Base-by-base conservation (phyloP, 1,139 yeast genomes). In the Debaryomyces sp. region DNA sequence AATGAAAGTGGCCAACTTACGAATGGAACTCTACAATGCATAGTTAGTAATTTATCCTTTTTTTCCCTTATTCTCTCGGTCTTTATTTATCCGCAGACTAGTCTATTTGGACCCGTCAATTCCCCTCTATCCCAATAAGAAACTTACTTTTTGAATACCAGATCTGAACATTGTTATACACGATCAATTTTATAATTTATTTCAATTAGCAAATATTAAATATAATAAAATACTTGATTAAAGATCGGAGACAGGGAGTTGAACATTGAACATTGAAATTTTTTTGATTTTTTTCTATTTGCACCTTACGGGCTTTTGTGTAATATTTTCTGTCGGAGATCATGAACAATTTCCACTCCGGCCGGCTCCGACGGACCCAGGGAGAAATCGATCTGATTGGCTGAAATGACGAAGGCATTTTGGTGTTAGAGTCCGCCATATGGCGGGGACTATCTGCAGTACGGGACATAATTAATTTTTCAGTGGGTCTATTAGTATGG, bases 1-100 rank as follows among this genome's bases (percentile, higher is more conserved):
- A 54, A 82, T 72, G 64, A 75, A 76, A 44, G 82, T 72, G 51
- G 84, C 82, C 58, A 77, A 70, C 51, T 73, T 61, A 70, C 81
- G 79, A 33, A 46, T 33, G 33, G 45, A 22, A 10, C 15, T 29
- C 39, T 39, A 27, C 15, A 27, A 13, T n/a, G 12, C 23, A 18
- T 17, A 5, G 47, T 44, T 44, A 44, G 43, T 44, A 44, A 22
- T 34, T 23, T 32, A 13, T 30, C 35, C 21, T 32, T 9, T 32
- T 9, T 9, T 15, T n/a, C 17, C 35, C 12, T 15, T 32, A 13
- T 23, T 38, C 12, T 27, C 24, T 29, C 42, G 42, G 34, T 26
- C 24, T 17, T 5, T 17, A 39, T 13, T 39, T 39, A 26, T 39
- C 42, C 41, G 41, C 29, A 13, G 41, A 22, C 15, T n/a, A 13